Evolutionary conservation across 805 yeast species (phyloP).

Genomic region (Yarrowia osloensis): DNA sequence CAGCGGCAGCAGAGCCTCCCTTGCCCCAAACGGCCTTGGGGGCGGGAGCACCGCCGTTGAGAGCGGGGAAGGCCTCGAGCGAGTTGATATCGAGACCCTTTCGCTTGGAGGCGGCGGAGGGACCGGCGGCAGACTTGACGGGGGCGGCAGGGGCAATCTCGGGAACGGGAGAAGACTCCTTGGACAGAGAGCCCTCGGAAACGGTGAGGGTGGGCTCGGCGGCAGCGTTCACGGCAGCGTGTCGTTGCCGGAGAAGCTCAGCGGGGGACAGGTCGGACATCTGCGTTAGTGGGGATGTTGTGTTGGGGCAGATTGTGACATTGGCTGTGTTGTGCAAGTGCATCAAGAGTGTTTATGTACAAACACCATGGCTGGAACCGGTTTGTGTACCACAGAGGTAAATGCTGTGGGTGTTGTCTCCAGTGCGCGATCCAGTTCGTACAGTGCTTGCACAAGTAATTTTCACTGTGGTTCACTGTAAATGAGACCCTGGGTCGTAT

Average conservation of each 20-base stretch:
- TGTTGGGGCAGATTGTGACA: not conserved
- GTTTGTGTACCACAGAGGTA: too few relatives aligned
- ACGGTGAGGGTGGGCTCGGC: conserved; percentile 25
- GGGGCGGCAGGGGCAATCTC: conserved; percentile 15
- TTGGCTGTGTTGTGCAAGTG: too few relatives aligned
- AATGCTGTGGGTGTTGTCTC: too few relatives aligned
- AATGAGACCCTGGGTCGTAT: too few relatives aligned
- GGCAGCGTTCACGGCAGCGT: conserved; percentile 26
- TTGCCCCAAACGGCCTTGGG: conserved; percentile 34
- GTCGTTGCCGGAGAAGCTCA: conserved; percentile 32
- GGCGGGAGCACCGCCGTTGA: conserved; percentile 31
- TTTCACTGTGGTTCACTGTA: too few relatives aligned
- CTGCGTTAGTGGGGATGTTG: conserved; percentile 9
- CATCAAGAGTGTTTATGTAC: too few relatives aligned
- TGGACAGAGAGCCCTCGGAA: conserved; percentile 30
- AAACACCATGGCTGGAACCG: too few relatives aligned
- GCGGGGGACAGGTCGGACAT: conserved; percentile 32
- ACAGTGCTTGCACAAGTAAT: too few relatives aligned
- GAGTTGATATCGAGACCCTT: conserved; percentile 31
- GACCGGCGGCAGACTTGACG: conserved; percentile 6
- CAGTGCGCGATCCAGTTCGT: too few relatives aligned
- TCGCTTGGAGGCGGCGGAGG: conserved; percentile 32
- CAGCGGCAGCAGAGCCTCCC: conserved; percentile 31
- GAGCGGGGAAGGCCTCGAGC: conserved; percentile 33
- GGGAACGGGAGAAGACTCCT: conserved; percentile 27